Evolutionary conservation across 805 yeast species (phyloP).

Genomic region (Candida pini): DNA sequence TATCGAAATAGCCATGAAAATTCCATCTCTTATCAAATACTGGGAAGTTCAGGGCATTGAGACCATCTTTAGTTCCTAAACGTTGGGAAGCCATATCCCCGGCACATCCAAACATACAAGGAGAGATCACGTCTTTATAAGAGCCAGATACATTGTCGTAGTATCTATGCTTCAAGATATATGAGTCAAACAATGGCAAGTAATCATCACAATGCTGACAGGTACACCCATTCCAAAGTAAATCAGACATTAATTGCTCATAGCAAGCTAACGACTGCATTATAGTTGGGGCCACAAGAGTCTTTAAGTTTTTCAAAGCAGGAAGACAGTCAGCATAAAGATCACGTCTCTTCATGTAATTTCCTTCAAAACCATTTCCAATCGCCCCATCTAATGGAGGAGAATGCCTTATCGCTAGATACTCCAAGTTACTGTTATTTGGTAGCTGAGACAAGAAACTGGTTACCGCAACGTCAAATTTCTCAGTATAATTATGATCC

Average conservation of each 20-base stretch:
- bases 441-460: conserved; percentile 35
- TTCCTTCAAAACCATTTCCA: conserved; percentile 68
- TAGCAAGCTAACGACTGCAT: conserved; percentile 59
- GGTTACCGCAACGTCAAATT: conserved; percentile 48
- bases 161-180: conserved; percentile 58
- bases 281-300: conserved; percentile 52
- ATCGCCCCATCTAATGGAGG: conserved; percentile 55
- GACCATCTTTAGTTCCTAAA: conserved; percentile 13
- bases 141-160: conserved; percentile 40
- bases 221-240: conserved; percentile 74
- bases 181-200: conserved; percentile 51
- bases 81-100: conserved; percentile 40
- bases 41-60: conserved; percentile 28
- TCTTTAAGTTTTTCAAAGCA: conserved; percentile 33
- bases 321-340: conserved; percentile 48
- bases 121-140: conserved; percentile 57
- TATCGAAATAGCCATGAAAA: conserved; percentile 40
- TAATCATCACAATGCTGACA: conserved; percentile 49
- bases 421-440: conserved; percentile 28
- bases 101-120: conserved; percentile 48
- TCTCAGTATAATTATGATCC: conserved; percentile 44
- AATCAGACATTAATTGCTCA: conserved; percentile 63
- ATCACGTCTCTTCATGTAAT: conserved; percentile 53
- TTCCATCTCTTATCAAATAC: conserved; percentile 37
- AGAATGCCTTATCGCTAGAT: conserved; percentile 49